Evolutionary conservation across 1,284 basidiomycete genomes (phyloP).

Genomic region (Bondarzewia mesenterica): DNA sequence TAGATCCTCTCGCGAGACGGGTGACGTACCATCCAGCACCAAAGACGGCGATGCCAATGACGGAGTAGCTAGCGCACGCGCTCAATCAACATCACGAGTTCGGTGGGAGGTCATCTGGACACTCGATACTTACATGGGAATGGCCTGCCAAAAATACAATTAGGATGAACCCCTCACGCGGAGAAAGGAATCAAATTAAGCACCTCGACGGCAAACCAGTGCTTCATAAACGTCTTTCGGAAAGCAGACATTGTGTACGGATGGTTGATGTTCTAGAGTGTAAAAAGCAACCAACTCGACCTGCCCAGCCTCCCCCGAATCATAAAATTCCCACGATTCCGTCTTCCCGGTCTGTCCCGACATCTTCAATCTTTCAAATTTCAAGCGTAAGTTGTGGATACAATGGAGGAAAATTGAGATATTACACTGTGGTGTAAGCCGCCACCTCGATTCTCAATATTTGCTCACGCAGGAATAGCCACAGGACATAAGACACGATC

Average conservation of each 20-base stretch:
- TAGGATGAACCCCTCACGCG: neutral
- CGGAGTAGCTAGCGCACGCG: constrained; percentile 45
- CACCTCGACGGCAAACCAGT: constrained; percentile 82
- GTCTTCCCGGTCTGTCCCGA: neutral
- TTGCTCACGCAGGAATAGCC: no score
- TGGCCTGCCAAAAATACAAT: constrained; percentile 39
- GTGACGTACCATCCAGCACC: constrained; percentile 68
- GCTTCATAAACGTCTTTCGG: constrained; percentile 44
- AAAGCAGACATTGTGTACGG: no score
- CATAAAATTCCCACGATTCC: constrained; percentile 1
- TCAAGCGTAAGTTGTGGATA: no score
- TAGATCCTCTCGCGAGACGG: constrained; percentile 65
- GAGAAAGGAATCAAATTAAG: constrained; percentile 13
- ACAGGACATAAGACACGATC: no score
- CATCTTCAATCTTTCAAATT: no score
- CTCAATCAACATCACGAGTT: neutral
- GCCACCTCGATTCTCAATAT: no score
- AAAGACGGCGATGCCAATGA: constrained; percentile 55
- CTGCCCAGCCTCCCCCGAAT: no score
- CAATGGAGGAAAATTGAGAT: no score
- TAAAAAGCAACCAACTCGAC: no score
- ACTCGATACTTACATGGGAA: constrained; percentile 57
- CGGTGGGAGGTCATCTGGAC: constrained; percentile 1
- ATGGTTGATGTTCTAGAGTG: no score
- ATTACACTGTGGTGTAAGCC: no score